phyloP scores from a whole-genome alignment of 345 rosid species.

The Eucalyptus sp. region DNA sequence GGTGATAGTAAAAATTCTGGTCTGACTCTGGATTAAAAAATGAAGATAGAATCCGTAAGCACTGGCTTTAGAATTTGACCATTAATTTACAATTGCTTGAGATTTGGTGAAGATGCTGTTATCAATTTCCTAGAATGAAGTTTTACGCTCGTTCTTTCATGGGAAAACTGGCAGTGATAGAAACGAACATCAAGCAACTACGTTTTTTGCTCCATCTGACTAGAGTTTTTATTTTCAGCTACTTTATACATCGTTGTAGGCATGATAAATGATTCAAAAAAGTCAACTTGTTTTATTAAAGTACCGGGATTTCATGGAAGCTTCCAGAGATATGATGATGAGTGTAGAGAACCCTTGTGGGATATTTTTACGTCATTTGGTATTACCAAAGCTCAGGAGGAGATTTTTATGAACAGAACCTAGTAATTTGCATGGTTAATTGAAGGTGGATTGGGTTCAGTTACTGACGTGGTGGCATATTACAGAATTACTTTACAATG shows the following conservation, averaged over 20 bases:
- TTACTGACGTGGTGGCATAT: background rate
- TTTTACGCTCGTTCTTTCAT: background rate
- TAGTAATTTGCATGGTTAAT: background rate
- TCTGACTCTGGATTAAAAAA: background rate
- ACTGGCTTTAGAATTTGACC: background rate
- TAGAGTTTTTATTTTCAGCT: background rate
- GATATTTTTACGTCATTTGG: background rate
- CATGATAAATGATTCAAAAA: background rate
- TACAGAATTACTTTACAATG: background rate
- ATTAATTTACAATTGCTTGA: background rate
- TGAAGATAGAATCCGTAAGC: background rate
- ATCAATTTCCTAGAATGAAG: background rate
- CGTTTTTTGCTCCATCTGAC: background rate
- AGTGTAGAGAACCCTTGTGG: background rate
- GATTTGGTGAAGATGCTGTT: background rate
- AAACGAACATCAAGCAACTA: background rate
- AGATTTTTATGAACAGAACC: background rate
- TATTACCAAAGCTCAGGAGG: background rate
- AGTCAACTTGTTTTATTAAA: background rate
- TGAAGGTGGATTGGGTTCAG: background rate
- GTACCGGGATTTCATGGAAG: background rate
- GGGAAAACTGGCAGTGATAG: background rate
- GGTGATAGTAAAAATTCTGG: background rate
- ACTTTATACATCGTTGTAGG: background rate
- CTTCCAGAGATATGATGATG: background rate